These are phyloP conservation scores for Colletotrichum godetiae DNA, from an alignment of 2,329 filamentous ascomycete genomes.

Conservation along the genomic window DNA sequence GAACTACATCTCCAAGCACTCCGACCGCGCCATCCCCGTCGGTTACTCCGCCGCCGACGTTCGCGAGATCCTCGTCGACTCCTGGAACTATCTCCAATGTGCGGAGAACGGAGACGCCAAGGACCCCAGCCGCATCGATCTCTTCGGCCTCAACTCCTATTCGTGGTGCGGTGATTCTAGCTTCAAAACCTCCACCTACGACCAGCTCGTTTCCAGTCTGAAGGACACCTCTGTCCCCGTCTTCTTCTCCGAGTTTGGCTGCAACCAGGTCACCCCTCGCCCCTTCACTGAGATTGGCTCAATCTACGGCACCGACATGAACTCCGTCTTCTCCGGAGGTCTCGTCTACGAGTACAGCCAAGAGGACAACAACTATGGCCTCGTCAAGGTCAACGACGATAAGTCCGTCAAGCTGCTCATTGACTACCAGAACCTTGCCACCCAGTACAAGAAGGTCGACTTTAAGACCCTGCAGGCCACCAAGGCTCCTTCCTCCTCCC, in stretches of 20 bases:
- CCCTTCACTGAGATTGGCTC: slow-evolving; percentile 80
- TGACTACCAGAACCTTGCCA: slow-evolving; percentile 80
- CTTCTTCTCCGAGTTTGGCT: slow-evolving; percentile 87
- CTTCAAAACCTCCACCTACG: slow-evolving; percentile 71
- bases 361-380: slow-evolving; percentile 74
- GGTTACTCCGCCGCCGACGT: slow-evolving; percentile 87
- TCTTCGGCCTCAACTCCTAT: slow-evolving; percentile 81
- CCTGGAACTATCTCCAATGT: slow-evolving; percentile 82
- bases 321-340: slow-evolving; percentile 75
- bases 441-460: slow-evolving; percentile 81
- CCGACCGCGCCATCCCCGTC: slow-evolving; percentile 76
- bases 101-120: slow-evolving; percentile 62
- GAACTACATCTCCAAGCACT: slow-evolving; percentile 80
- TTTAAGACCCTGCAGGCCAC: slow-evolving; percentile 73
- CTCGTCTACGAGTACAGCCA: slow-evolving; percentile 85
- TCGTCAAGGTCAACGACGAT: slow-evolving; percentile 71
- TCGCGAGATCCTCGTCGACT: slow-evolving; percentile 77
- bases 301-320: slow-evolving; percentile 80
- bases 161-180: slow-evolving; percentile 77
- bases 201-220: slow-evolving; percentile 74
- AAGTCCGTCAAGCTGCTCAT: slow-evolving; percentile 66
- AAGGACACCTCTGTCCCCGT: slow-evolving; percentile 74
- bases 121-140: slow-evolving; percentile 74
- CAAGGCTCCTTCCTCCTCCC: slow-evolving; percentile 65
- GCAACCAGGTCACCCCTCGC: slow-evolving; percentile 78